Evolutionary conservation across 2,329 filamentous ascomycete species (phyloP).

Genomic region (Fusarium guadeloupense): DNA sequence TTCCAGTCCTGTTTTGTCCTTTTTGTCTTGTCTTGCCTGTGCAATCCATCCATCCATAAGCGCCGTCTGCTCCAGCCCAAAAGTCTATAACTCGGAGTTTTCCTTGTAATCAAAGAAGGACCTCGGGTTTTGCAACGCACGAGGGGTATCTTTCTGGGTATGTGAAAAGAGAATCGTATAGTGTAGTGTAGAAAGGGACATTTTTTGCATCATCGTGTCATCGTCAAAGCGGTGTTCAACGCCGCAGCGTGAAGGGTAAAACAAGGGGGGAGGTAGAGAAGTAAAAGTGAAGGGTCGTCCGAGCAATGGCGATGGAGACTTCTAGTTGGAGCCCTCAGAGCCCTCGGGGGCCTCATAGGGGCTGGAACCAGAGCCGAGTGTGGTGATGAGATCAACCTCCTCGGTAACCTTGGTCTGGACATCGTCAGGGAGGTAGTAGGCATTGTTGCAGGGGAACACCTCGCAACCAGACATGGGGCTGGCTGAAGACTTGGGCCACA

Average conservation of each 20-base stretch:
- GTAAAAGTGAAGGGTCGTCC: constrained; percentile 23
- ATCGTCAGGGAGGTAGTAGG: constrained; percentile 64
- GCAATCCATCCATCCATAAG: constrained; percentile 37
- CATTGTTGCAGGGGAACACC: constrained; percentile 61
- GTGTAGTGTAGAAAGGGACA: constrained; percentile 19
- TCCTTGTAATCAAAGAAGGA: constrained; percentile 20
- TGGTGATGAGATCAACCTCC: constrained; percentile 61
- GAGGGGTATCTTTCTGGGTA: constrained; percentile 46
- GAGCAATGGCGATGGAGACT: constrained; percentile 11
- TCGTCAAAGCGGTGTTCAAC: constrained; percentile 44
- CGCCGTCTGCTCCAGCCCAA: constrained; percentile 43
- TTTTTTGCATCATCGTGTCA: constrained; percentile 33
- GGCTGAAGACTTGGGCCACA: constrained; percentile 56
- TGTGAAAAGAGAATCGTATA: constrained; percentile 36
- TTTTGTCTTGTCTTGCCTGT: constrained; percentile 33
- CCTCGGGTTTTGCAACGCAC: constrained; percentile 37
- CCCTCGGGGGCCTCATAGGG: constrained; percentile 4
- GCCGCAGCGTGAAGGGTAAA: constrained; percentile 29
- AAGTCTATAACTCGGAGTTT: constrained; percentile 39
- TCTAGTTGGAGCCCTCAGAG: constrained; percentile 17
- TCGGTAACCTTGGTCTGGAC: constrained; percentile 63
- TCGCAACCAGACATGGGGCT: constrained; percentile 60
- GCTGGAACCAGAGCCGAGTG: constrained; percentile 54
- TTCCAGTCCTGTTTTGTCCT: constrained; percentile 20
- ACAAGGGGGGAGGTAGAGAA: constrained; percentile 14